Conservation (phyloP, 305 asterid species). For the Solanum hybrid region DNA sequence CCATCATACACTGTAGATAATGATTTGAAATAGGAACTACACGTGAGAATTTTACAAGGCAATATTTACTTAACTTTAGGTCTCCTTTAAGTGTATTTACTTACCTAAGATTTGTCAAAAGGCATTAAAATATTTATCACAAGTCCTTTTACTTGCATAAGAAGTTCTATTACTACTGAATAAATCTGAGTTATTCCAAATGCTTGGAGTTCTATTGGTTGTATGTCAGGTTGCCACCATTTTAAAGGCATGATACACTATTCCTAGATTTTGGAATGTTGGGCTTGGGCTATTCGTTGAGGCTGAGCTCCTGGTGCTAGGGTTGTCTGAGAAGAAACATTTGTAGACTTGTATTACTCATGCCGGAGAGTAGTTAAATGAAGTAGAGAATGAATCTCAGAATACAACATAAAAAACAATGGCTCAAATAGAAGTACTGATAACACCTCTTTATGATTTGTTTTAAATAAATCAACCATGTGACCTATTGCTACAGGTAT, state of each 20-base stretch:
- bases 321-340: slow-evolving; percentile 49
- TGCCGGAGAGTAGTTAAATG: slow-evolving; percentile 55
- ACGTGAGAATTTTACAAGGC: neutral
- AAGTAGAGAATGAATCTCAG: slow-evolving; percentile 35
- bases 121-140: neutral
- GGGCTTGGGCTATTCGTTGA: slow-evolving; percentile 71
- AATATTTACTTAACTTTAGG: neutral
- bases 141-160: neutral
- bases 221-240: slow-evolving; percentile 73
- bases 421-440: slow-evolving; percentile 48
- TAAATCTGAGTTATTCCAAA: neutral
- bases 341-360: slow-evolving; percentile 52
- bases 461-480: neutral
- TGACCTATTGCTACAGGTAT: neutral
- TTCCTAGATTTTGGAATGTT: slow-evolving; percentile 85
- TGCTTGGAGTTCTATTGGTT: slow-evolving; percentile 61
- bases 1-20: neutral
- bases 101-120: neutral
- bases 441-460: neutral
- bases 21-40: neutral
- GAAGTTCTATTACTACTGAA: neutral
- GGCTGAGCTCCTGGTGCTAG: slow-evolving; percentile 37
- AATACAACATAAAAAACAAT: slow-evolving; percentile 25
- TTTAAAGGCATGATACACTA: slow-evolving; percentile 79
- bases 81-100: neutral